Evolutionary conservation across 2,329 filamentous ascomycete genomes (phyloP).

Genomic region (Coniella lustricola): DNA sequence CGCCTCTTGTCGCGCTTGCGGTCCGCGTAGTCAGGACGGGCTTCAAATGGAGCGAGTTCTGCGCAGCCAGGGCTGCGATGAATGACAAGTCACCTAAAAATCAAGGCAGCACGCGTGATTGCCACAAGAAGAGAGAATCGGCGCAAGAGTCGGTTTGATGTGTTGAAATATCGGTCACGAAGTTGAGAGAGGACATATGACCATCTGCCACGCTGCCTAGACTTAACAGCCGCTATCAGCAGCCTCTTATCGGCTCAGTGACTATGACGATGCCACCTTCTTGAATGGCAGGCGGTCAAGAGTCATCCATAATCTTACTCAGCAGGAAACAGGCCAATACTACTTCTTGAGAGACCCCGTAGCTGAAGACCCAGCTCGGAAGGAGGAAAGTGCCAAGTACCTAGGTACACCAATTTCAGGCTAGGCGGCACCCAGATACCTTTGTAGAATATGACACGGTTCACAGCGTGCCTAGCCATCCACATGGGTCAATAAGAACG

Average conservation of each 20-base stretch:
- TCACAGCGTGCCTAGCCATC: not conserved
- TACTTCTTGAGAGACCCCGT: no score
- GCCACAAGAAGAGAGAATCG: not conserved
- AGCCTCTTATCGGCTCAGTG: constrained; percentile 1
- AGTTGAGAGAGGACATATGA: not conserved
- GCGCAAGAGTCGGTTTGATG: not conserved
- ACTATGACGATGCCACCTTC: not conserved
- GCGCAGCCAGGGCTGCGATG: no score
- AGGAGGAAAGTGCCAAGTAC: no score
- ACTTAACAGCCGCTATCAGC: not conserved
- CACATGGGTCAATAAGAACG: not conserved
- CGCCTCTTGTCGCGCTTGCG: not conserved
- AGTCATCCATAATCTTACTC: not conserved
- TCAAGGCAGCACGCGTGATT: not conserved
- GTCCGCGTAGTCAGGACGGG: no score
- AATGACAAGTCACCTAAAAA: no score
- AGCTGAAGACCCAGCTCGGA: no score
- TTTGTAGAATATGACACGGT: not conserved
- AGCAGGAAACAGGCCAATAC: no score
- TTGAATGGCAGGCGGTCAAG: constrained; percentile 3
- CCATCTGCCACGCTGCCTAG: constrained; percentile 3
- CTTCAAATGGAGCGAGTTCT: no score
- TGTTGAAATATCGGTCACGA: not conserved
- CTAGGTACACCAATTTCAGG: no score
- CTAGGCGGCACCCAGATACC: no score